Conservation (phyloP, 1,139 yeast species). For the Kodamaea arcana region DNA sequence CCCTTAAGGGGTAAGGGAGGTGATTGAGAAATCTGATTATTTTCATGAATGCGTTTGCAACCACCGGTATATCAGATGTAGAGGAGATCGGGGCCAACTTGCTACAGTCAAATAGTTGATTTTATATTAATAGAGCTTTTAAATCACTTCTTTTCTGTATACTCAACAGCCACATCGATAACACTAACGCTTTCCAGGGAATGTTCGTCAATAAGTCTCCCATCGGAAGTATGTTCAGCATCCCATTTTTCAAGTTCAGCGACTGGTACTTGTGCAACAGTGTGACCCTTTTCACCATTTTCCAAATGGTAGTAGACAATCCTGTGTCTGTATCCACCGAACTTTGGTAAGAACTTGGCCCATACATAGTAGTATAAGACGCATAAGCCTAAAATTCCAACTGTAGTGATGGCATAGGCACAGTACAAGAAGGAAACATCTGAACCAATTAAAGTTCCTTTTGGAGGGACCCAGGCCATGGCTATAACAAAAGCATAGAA, state of each 20-base stretch:
- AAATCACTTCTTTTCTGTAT: not conserved
- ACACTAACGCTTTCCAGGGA: constrained; percentile 7
- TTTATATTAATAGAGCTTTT: too few relatives aligned
- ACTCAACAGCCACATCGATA: not conserved
- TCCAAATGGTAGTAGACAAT: constrained; percentile 24
- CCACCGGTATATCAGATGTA: too few relatives aligned
- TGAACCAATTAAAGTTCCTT: constrained; percentile 26
- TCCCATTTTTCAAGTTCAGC: constrained; percentile 33
- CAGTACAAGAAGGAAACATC: constrained; percentile 33
- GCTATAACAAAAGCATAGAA: constrained; percentile 34
- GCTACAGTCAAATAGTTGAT: too few relatives aligned
- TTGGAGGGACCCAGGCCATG: constrained; percentile 40
- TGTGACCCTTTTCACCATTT: constrained; percentile 39
- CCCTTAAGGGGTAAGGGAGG: too few relatives aligned
- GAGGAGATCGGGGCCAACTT: too few relatives aligned
- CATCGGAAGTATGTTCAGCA: constrained; percentile 18
- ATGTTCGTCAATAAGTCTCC: constrained; percentile 8
- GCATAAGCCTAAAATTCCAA: constrained; percentile 29
- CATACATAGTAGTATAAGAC: constrained; percentile 30
- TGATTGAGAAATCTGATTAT: too few relatives aligned
- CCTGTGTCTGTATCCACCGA: constrained; percentile 32
- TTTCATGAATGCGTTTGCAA: too few relatives aligned
- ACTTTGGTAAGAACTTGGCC: constrained; percentile 33
- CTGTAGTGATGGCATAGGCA: constrained; percentile 24
- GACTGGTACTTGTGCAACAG: constrained; percentile 30